Evolutionary conservation across 2,329 filamentous ascomycete species (phyloP), one percentile per base, ranked within the genome.

Genomic region (Clonostachys rhizophaga): DNA sequence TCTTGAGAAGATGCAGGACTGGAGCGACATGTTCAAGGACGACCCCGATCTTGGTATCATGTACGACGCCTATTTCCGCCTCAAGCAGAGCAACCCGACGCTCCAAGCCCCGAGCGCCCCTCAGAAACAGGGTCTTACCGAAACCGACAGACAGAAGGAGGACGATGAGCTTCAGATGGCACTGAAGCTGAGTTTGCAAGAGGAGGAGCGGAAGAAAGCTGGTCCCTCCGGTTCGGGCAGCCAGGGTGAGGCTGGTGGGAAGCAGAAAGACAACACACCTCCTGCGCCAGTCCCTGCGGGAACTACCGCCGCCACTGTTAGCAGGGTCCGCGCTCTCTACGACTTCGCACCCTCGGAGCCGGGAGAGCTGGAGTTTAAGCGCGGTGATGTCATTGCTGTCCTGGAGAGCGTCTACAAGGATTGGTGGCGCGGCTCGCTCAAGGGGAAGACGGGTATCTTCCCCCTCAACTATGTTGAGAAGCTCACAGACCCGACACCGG

Each of bases 401-500:
- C 76, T 99, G 39, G 94, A 97, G 68, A 96, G 91, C 2, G 94
- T 97, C 2, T 99, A 95, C 72, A 99, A 97, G 68, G 94, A 99
- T 67, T 99, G 94, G 94, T 99, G 94, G 94, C 92, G 95, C 58
- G 94, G 94, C 2, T 95, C 91, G 40, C 73, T 99, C 49, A 84
- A 91, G 62, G 94, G 94, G 17, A 90, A 96, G 67, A 96, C 91
- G 7, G 94, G 94, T 57, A 99, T 99, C 54, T 99, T 99, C 68
- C 94, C 94, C 7, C 79, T 99, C 54, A 99, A 99, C 71, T 99
- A 99, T 61, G 94, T 99, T 14, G 94, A 99, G 71, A 99, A 99
- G 68, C 75, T 99, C 53, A 84, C 91, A 47, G 94, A 99, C 61
- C 94, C 94, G 6, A 97, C 94, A 0, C 85, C 86, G 16, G 92